phyloP scores from a whole-genome alignment of 1,284 basidiomycete species.

The Irpex lacteus region DNA sequence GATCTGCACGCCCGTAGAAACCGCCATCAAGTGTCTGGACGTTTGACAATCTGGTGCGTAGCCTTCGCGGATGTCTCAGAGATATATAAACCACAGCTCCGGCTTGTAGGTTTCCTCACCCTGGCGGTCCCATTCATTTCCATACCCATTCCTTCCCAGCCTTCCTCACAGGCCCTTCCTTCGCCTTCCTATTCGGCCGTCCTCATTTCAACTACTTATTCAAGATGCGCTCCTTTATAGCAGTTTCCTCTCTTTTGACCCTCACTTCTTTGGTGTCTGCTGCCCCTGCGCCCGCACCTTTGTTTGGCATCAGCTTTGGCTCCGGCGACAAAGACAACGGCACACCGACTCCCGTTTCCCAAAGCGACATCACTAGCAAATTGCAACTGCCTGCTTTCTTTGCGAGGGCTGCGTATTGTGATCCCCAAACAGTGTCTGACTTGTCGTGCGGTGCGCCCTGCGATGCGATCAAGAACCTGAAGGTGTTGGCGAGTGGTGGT shows the following conservation, averaged over 20 bases:
- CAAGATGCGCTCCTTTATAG: conserved; percentile 4
- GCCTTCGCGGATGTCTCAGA: neutral
- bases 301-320: conserved; percentile 25
- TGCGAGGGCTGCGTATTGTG: conserved; percentile 37
- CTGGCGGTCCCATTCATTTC: conserved; percentile 6
- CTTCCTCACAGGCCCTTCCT: conserved; percentile 3
- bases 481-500: conserved; percentile 36
- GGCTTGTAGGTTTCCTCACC: conserved; percentile 2
- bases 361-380: conserved; percentile 22
- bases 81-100: neutral
- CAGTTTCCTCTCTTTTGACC: conserved; percentile 1
- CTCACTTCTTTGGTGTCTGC: conserved; percentile 11
- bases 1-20: neutral
- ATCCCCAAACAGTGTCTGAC: conserved; percentile 25
- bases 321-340: conserved; percentile 14
- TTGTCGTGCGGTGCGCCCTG: conserved; percentile 35
- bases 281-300: conserved; percentile 17
- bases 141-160: neutral
- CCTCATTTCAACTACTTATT: neutral
- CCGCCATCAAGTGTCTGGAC: neutral
- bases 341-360: conserved; percentile 18
- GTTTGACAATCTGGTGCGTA: neutral
- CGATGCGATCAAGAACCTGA: conserved; percentile 28
- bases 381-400: conserved; percentile 39
- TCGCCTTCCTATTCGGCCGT: neutral